phyloP scores from a whole-genome alignment of 1,139 yeast species.

The Keqinozyma sinolaborantium region DNA sequence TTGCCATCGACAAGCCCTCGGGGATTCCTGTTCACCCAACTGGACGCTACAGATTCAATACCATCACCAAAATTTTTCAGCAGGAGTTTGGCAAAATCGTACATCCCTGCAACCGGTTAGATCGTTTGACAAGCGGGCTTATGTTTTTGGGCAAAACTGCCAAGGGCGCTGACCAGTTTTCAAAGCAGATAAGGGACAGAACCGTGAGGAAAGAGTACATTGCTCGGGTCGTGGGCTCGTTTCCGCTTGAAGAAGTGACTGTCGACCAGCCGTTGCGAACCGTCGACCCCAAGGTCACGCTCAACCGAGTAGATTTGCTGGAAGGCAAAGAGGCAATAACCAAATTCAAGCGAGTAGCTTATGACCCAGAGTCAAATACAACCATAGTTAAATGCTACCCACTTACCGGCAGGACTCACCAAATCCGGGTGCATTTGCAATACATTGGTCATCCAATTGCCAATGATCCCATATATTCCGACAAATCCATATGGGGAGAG shows the following conservation, averaged over 20 bases:
- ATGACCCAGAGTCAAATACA: conserved; percentile 52
- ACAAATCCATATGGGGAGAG: conserved; percentile 69
- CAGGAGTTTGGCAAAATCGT: conserved; percentile 60
- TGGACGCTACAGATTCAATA: conserved; percentile 84
- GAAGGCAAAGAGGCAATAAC: conserved; percentile 67
- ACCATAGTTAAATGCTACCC: conserved; percentile 84
- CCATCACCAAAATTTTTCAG: conserved; percentile 79
- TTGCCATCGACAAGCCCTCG: conserved; percentile 90
- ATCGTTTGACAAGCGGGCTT: conserved; percentile 87
- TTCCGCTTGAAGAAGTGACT: conserved; percentile 52
- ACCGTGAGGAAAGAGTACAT: conserved; percentile 79
- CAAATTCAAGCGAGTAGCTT: conserved; percentile 53
- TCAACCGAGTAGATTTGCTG: conserved; percentile 62
- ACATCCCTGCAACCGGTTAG: conserved; percentile 91
- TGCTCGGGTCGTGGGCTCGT: conserved; percentile 84
- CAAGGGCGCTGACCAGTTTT: conserved; percentile 74
- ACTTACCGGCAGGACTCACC: conserved; percentile 90
- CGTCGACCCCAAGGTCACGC: conserved; percentile 72
- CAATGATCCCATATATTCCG: conserved; percentile 84
- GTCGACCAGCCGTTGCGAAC: conserved; percentile 73
- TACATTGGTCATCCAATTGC: conserved; percentile 87
- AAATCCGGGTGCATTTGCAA: conserved; percentile 88
- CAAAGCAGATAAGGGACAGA: conserved; percentile 69
- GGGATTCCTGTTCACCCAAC: conserved; percentile 98
- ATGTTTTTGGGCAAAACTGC: conserved; percentile 90